A percentile compares a stretch with the other conserved stretches of the same genome.
phyloP scores from a whole-genome alignment of 2,329 filamentous ascomycete species.

The Xylariaceae sp. region DNA sequence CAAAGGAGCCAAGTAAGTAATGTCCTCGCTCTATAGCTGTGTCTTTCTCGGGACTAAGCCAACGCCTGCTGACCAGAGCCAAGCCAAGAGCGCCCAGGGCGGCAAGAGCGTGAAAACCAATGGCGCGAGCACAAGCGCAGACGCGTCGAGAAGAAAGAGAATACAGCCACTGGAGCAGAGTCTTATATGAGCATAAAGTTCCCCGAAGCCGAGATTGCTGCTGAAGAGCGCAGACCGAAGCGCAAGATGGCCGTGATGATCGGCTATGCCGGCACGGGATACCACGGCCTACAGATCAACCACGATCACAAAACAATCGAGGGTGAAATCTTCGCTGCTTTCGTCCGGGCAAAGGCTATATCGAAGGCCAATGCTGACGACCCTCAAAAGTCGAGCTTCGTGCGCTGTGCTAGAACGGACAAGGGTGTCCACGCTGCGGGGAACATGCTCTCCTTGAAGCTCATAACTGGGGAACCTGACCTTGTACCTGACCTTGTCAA shows the following conservation, averaged over 20 bases:
- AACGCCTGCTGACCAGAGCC: neutral
- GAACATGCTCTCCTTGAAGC: slow-evolving; percentile 89
- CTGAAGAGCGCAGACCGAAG: slow-evolving; percentile 83
- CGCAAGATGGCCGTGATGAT: slow-evolving; percentile 93
- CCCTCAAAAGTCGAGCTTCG: slow-evolving; percentile 89
- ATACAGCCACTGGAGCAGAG: slow-evolving; percentile 27
- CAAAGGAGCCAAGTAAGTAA: slow-evolving; percentile 14
- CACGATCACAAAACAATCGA: slow-evolving; percentile 85
- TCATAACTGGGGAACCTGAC: slow-evolving; percentile 87
- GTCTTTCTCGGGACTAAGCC: neutral
- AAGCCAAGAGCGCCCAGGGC: slow-evolving; percentile 40
- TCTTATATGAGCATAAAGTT: slow-evolving; percentile 53
- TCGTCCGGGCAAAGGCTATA: slow-evolving; percentile 85
- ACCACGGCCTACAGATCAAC: slow-evolving; percentile 94
- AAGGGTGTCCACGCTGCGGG: slow-evolving; percentile 96
- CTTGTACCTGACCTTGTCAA: slow-evolving; percentile 79
- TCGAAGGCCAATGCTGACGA: slow-evolving; percentile 96
- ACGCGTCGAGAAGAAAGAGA: slow-evolving; percentile 32
- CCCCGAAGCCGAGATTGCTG: slow-evolving; percentile 73
- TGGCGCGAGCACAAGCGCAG: slow-evolving; percentile 47
- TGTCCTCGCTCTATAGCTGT: neutral
- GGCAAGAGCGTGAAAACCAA: slow-evolving; percentile 41
- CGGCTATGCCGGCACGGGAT: slow-evolving; percentile 92
- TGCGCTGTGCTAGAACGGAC: slow-evolving; percentile 90
- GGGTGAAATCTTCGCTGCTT: slow-evolving; percentile 86